A percentile compares a stretch with the other conserved stretches of the same genome.
These are phyloP conservation scores for Leishmania tropica DNA, from an alignment of 208 protist species.

Conservation along the genomic window DNA sequence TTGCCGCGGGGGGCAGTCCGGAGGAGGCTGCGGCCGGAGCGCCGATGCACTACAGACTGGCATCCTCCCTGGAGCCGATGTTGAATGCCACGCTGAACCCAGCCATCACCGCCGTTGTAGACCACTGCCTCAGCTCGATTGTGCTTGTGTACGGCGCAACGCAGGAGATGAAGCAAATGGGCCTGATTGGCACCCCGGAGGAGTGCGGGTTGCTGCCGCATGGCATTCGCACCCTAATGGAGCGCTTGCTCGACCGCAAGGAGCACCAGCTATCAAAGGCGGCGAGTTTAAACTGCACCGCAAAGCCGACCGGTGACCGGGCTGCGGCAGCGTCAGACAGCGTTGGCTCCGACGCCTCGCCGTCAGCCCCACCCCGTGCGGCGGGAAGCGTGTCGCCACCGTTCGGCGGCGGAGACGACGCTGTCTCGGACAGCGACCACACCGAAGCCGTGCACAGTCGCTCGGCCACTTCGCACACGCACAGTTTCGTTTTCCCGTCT, in stretches of 20 bases:
- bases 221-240: constrained; percentile 70
- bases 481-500: constrained; percentile 42
- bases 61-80: constrained; percentile 53
- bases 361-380: not conserved
- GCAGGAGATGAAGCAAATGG: constrained; percentile 91
- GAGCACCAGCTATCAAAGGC: constrained; percentile 26
- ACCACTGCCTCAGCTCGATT: constrained; percentile 79
- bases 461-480: constrained; percentile 14
- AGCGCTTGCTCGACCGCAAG: constrained; percentile 49
- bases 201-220: constrained; percentile 78
- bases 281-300: not conserved
- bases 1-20: constrained; percentile 25
- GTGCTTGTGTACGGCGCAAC: constrained; percentile 86
- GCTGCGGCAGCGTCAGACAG: not conserved
- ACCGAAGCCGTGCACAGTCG: constrained; percentile 27
- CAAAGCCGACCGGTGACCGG: not conserved
- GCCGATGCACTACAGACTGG: constrained; percentile 52
- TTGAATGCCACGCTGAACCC: constrained; percentile 60
- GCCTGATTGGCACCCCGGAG: constrained; percentile 80
- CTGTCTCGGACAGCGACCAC: constrained; percentile 19
- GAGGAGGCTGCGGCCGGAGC: constrained; percentile 21
- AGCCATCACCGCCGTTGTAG: constrained; percentile 66
- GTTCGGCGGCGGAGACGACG: constrained; percentile 13
- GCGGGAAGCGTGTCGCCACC: not conserved
- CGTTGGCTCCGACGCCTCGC: not conserved